Percentiles rank a stretch among this genome's conserved stretches.
phyloP scores from a whole-genome alignment of 2,329 filamentous ascomycete genomes.

The Colletotrichum liriopes region DNA sequence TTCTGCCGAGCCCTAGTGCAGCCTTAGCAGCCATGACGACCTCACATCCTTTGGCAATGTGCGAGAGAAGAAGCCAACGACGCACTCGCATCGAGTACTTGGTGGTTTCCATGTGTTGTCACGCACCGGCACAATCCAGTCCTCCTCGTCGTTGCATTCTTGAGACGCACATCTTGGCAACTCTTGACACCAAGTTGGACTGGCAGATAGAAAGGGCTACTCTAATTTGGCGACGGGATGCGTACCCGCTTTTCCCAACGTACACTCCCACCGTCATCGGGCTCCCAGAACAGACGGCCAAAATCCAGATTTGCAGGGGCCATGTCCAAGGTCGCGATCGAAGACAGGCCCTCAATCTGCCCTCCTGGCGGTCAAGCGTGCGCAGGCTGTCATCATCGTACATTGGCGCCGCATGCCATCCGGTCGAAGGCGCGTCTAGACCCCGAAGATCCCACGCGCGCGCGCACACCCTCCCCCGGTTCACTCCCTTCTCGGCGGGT shows the following conservation, averaged over 20 bases:
- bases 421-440: slow-evolving; percentile 34
- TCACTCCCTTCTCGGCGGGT: slow-evolving; percentile 1
- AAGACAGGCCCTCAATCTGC: background rate
- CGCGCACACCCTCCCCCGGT: slow-evolving; percentile 2
- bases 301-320: slow-evolving; percentile 14
- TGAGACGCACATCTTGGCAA: background rate
- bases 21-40: slow-evolving; percentile 1
- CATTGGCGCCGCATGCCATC: slow-evolving; percentile 36
- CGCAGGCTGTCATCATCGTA: slow-evolving; percentile 34
- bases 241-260: background rate
- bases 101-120: background rate
- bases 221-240: slow-evolving; percentile 19
- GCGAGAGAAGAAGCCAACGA: background rate
- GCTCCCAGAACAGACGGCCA: background rate
- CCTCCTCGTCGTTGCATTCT: background rate
- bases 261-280: slow-evolving; percentile 18
- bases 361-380: slow-evolving; percentile 28
- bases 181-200: background rate
- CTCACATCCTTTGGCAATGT: background rate
- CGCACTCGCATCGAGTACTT: background rate
- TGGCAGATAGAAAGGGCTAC: background rate
- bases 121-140: background rate
- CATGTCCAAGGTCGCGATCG: slow-evolving; percentile 26
- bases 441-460: slow-evolving; percentile 23
- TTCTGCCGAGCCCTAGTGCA: background rate